These are phyloP conservation scores for Scedosporium minutisporum DNA, from an alignment of 2,329 filamentous ascomycete genomes.

Conservation along the genomic window DNA sequence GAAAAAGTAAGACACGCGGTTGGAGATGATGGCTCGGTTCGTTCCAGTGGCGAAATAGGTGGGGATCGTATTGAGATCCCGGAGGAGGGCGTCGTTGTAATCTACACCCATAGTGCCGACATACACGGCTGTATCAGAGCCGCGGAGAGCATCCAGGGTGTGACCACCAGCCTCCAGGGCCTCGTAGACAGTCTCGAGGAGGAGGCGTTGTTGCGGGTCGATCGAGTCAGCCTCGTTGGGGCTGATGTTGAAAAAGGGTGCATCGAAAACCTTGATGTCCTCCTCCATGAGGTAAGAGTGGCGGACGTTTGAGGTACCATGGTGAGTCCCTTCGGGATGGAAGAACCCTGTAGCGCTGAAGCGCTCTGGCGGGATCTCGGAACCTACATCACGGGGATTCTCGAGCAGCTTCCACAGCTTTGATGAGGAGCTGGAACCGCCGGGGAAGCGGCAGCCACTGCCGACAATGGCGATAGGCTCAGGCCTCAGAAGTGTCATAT, in stretches of 20 bases:
- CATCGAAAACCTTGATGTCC: conserved; percentile 16
- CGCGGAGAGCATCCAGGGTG: conserved; percentile 13
- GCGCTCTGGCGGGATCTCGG: neutral
- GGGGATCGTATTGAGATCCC: conserved; percentile 21
- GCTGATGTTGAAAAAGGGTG: conserved; percentile 16
- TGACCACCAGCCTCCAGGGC: conserved; percentile 22
- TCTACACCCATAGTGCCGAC: conserved; percentile 16
- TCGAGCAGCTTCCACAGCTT: conserved; percentile 33
- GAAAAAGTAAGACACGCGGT: conserved; percentile 39
- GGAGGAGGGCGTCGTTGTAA: conserved; percentile 13
- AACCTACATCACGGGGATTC: conserved; percentile 18
- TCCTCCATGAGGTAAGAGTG: conserved; percentile 16
- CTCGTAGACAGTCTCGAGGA: conserved; percentile 18
- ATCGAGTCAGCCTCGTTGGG: conserved; percentile 14
- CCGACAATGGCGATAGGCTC: conserved; percentile 20
- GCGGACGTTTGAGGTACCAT: conserved; percentile 6
- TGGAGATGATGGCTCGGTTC: conserved; percentile 43
- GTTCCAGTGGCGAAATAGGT: conserved; percentile 36
- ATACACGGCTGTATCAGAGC: conserved; percentile 19
- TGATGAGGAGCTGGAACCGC: conserved; percentile 28
- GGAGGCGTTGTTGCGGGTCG: conserved; percentile 18
- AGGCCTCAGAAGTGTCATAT: neutral
- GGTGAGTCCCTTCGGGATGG: conserved; percentile 10
- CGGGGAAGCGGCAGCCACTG: conserved; percentile 36
- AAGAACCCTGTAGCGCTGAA: neutral